Percentiles rank a stretch among this genome's conserved stretches.
These are phyloP conservation scores for Falciphora oryzae DNA, from an alignment of 2,329 filamentous ascomycete species.

Conservation along the genomic window DNA sequence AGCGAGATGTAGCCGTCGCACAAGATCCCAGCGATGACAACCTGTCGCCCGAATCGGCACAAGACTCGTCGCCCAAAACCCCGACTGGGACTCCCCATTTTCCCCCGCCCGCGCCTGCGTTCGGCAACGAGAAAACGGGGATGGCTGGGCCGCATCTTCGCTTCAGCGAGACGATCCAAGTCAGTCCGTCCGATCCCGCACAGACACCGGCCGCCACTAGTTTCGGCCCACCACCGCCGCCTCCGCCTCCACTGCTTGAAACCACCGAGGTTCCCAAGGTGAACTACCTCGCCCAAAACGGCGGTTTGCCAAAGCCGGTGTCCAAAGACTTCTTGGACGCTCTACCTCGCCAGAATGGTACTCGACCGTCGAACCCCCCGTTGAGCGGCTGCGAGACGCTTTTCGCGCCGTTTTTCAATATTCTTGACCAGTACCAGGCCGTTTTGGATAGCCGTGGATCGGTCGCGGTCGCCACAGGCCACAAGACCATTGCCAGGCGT, in stretches of 20 bases:
- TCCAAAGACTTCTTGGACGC: constrained; percentile 68
- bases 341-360: constrained; percentile 50
- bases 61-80: constrained; percentile 54
- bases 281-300: constrained; percentile 87
- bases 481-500: constrained; percentile 86
- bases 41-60: constrained; percentile 44
- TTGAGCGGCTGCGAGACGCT: constrained; percentile 64
- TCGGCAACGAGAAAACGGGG: constrained; percentile 26
- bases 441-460: constrained; percentile 83
- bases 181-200: constrained; percentile 26
- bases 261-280: constrained; percentile 71
- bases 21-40: constrained; percentile 35
- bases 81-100: constrained; percentile 52
- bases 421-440: constrained; percentile 79
- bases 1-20: constrained; percentile 26
- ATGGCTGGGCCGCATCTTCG: constrained; percentile 24
- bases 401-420: constrained; percentile 75
- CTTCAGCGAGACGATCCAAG: constrained; percentile 30
- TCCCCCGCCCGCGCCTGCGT: constrained; percentile 30
- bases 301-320: constrained; percentile 67
- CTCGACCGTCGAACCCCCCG: constrained; percentile 56
- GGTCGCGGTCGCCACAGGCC: constrained; percentile 89
- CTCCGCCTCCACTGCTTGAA: constrained; percentile 70
- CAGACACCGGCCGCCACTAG: constrained; percentile 34
- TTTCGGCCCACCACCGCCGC: constrained; percentile 52